Base-by-base conservation (phyloP, 2,329 filamentous ascomycete genomes). In the Westerdykella sp. region DNA sequence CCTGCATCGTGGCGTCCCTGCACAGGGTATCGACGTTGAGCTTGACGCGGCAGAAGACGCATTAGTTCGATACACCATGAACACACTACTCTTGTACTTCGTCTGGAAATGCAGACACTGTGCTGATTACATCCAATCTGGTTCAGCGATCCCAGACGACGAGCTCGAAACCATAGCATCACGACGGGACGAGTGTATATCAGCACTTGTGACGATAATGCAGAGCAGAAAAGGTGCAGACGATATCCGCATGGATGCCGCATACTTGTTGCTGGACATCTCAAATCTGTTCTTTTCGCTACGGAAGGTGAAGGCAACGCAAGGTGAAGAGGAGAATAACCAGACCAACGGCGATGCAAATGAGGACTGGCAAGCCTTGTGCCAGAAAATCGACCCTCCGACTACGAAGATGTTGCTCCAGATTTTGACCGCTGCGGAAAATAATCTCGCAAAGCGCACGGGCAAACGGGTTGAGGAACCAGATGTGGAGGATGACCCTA, bases 1-100 rank as follows among this genome's bases (percentile, higher is more conserved):
- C 18, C 76, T 90, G 11, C 76, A 83, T 51, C 84, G 90, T 37
- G 91, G 87, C 39, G 76, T 83, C 40, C 80, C 83, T 36, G 76
- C 65, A 12, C 60, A 79, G 41, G 81, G 84, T 42, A 72, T 81
- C 3, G 80, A 88, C 42, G 79, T 83, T 35, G 83, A 85, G 12
- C 75, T 83, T 21, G 85, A 89, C 49, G 81, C 81, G 35, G 72
- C 87, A 11, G 91, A 97, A 65, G 86, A 93, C 53, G 82, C 87
- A 50, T 74, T 93, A 35, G 82, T 88, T 6, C 75, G 80, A 2
- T 84, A 83, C 55, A 84, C 88, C 23, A 85, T 94, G 57, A 84
- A 85, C 51, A 77, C 83, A 2, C 76, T 85, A 40, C 76, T 89
- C 37, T 88, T 94, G 68, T 97, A 96, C 69, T 95, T 96, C 62